phyloP scores from a whole-genome alignment of 1,284 basidiomycete species.

The Cryptococcus sp. region DNA sequence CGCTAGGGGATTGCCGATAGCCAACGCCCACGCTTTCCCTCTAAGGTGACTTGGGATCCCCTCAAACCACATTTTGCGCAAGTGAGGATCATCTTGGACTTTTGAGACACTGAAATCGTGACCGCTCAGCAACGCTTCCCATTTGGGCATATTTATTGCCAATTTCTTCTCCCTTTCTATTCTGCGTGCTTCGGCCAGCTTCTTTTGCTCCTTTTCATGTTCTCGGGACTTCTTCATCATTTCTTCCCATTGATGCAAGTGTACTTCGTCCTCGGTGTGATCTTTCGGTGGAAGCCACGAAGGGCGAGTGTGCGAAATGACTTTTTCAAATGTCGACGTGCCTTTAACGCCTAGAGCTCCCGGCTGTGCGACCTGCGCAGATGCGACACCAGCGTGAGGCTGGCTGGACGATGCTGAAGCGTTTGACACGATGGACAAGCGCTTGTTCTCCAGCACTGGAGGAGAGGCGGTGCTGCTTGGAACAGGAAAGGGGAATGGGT shows the following conservation, averaged over 20 bases:
- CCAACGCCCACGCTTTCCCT: conserved; percentile 81
- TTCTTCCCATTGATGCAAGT: conserved; percentile 81
- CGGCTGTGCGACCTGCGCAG: conserved; percentile 1
- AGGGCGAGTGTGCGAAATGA: conserved; percentile 62
- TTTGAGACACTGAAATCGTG: conserved; percentile 29
- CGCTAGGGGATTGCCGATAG: conserved; percentile 84
- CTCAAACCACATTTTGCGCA: conserved; percentile 85
- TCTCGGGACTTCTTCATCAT: conserved; percentile 69
- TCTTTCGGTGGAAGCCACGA: conserved; percentile 80
- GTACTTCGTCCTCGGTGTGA: conserved; percentile 75
- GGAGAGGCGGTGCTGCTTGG: conserved; percentile 19
- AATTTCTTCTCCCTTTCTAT: conserved; percentile 43
- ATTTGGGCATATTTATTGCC: conserved; percentile 36
- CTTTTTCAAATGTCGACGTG: conserved; percentile 48
- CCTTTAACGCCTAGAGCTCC: conserved; percentile 41
- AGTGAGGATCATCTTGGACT: conserved; percentile 46
- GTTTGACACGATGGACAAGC: conserved; percentile 17
- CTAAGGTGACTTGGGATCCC: conserved; percentile 86
- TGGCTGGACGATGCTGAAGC: conserved; percentile 8
- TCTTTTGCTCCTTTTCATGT: conserved; percentile 34
- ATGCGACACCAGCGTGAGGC: conserved; percentile 1
- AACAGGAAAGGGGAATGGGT: conserved; percentile 46
- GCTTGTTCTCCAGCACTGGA: conserved; percentile 10
- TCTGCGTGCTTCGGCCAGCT: conserved; percentile 25
- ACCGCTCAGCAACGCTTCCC: conserved; percentile 42